Evolutionary conservation across 208 protist species (phyloP).

Genomic region (Wallacemonas sp.): DNA sequence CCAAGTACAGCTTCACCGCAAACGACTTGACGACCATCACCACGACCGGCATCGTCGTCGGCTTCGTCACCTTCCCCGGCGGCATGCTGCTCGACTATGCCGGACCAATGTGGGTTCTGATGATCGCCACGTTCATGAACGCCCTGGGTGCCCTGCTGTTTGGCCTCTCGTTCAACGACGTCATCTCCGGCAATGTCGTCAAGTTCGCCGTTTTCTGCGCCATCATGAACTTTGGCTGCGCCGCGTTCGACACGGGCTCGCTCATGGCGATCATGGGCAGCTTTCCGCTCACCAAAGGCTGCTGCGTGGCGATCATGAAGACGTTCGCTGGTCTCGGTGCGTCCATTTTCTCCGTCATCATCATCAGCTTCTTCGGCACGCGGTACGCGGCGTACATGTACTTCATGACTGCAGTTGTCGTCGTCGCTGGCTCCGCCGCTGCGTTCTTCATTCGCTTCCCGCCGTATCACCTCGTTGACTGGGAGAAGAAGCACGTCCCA

Average conservation of each 20-base stretch:
- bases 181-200: constrained; percentile 30
- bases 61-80: constrained; percentile 31
- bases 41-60: constrained; percentile 32
- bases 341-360: constrained; percentile 42
- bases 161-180: constrained; percentile 51
- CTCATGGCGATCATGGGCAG: constrained; percentile 60
- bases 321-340: constrained; percentile 48
- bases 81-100: constrained; percentile 36
- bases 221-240: constrained; percentile 56
- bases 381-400: constrained; percentile 55
- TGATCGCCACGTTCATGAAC: constrained; percentile 11
- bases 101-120: constrained; percentile 20
- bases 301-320: constrained; percentile 56
- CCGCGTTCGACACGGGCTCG: constrained; percentile 52
- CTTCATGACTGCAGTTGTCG: constrained; percentile 37
- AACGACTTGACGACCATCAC: constrained; percentile 35
- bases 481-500: constrained; percentile 27
- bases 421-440: constrained; percentile 28
- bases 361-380: constrained; percentile 46
- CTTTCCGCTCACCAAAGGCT: constrained; percentile 50
- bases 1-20: constrained; percentile 24
- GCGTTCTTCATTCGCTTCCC: constrained; percentile 44
- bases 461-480: constrained; percentile 40
- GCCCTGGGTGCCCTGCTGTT: constrained; percentile 33
- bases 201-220: constrained; percentile 50